A percentile compares a stretch with the other conserved stretches of the same genome.
Evolutionary conservation across 768 basidiomycete genomes (phyloP).

Genomic region (Termitomyces sp.): DNA sequence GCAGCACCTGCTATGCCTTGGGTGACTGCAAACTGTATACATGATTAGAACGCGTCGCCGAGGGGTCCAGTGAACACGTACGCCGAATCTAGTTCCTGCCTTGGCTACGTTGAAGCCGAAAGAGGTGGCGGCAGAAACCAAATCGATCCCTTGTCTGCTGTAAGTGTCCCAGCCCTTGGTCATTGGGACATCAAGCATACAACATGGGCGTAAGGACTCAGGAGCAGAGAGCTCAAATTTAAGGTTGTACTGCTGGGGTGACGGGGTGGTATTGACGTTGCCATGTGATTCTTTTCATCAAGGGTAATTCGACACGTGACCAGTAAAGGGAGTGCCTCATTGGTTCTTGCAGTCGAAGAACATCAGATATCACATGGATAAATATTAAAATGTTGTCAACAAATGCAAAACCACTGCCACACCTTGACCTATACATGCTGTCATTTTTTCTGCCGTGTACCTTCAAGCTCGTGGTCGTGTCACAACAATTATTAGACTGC

Average conservation of each 20-base stretch:
- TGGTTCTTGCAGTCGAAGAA: too few relatives aligned
- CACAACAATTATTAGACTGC: too few relatives aligned
- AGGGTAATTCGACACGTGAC: not conserved
- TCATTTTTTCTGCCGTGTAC: too few relatives aligned
- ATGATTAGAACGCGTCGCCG: not conserved
- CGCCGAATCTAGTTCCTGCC: slow-evolving; percentile 61
- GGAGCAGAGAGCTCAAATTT: not conserved
- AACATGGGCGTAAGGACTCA: slow-evolving; percentile 10
- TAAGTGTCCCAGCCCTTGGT: slow-evolving; percentile 43
- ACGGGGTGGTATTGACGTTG: not conserved
- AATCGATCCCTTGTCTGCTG: slow-evolving; percentile 55
- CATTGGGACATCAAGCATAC: slow-evolving; percentile 21
- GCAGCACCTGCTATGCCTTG: slow-evolving; percentile 54
- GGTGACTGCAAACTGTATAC: slow-evolving; percentile 60
- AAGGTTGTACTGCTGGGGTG: not conserved
- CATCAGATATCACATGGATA: too few relatives aligned
- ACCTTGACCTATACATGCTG: too few relatives aligned
- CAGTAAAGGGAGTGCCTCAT: too few relatives aligned
- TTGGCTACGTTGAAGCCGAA: slow-evolving; percentile 66
- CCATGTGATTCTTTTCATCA: not conserved
- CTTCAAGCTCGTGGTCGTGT: too few relatives aligned
- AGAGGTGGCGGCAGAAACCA: slow-evolving; percentile 58
- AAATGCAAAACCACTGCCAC: too few relatives aligned
- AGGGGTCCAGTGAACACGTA: slow-evolving; percentile 27
- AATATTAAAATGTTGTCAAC: too few relatives aligned